phyloP scores from a whole-genome alignment of 2,329 filamentous ascomycete genomes.

The Sodiomyces alkalinus region DNA sequence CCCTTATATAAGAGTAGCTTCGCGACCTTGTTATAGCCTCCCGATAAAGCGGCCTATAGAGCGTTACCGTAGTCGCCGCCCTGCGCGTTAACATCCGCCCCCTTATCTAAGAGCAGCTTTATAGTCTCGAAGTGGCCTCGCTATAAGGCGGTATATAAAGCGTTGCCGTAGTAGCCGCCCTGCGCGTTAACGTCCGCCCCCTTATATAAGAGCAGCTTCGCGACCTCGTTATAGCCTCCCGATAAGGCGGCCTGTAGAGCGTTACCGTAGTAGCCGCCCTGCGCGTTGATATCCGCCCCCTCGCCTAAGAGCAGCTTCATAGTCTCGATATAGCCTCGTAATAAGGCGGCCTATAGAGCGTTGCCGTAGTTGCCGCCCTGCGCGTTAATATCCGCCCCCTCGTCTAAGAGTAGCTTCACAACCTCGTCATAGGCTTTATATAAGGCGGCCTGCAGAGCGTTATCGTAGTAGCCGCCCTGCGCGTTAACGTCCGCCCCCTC shows the following conservation, averaged over 20 bases:
- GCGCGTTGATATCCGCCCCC: constrained; percentile 1
- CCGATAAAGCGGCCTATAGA: neutral
- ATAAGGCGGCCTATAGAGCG: neutral
- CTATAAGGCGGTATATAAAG: constrained; percentile 1
- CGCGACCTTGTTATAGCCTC: neutral
- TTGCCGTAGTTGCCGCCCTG: neutral
- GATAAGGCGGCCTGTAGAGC: neutral
- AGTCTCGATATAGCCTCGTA: neutral
- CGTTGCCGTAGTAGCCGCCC: neutral
- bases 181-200: constrained; percentile 1
- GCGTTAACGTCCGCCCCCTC: constrained; percentile 1
- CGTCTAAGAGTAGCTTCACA: neutral
- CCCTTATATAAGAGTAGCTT: constrained; percentile 1
- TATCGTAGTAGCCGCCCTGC: constrained; percentile 1
- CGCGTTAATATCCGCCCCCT: constrained; percentile 1
- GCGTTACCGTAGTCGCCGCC: neutral
- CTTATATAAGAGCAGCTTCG: constrained; percentile 1
- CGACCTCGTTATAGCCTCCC: neutral
- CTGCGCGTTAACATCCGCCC: constrained; percentile 1
- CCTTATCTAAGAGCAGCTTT: neutral
- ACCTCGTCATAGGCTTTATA: too few species aligned
- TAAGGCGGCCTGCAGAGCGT: constrained; percentile 1
- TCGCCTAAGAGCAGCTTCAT: constrained; percentile 1
- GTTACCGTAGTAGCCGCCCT: neutral
- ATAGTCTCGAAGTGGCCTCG: neutral